Conservation (phyloP, 441 rosid species). For the Corymbia citriodora region DNA sequence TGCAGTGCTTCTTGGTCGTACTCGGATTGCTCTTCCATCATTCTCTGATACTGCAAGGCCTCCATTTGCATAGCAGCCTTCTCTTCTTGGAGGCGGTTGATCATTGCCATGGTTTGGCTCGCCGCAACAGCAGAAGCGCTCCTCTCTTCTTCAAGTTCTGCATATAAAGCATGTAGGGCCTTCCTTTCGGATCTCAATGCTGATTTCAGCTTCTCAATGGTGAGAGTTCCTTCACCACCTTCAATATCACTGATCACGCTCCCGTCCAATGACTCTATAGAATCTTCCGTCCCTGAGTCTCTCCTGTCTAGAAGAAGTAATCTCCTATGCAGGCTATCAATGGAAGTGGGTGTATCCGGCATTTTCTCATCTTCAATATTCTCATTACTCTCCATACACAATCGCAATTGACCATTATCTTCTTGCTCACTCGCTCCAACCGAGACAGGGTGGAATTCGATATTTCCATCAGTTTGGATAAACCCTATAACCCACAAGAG, state of each 20-base stretch:
- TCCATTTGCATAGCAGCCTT: constrained; percentile 99
- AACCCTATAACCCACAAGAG: not conserved
- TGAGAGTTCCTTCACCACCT: constrained; percentile 41
- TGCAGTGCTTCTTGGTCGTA: constrained; percentile 94
- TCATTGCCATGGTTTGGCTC: constrained; percentile 96
- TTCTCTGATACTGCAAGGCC: constrained; percentile 90
- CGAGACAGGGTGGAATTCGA: not conserved
- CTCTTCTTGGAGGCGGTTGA: constrained; percentile 90
- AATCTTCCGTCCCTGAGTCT: constrained; percentile 40
- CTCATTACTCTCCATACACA: constrained; percentile 29
- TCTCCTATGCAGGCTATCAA: constrained; percentile 46
- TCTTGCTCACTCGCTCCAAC: not conserved
- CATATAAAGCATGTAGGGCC: constrained; percentile 52
- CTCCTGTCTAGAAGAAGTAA: constrained; percentile 36
- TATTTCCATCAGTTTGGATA: not conserved
- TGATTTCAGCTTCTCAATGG: constrained; percentile 50
- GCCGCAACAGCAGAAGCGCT: constrained; percentile 91
- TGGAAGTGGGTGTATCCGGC: constrained; percentile 50
- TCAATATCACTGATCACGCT: constrained; percentile 37
- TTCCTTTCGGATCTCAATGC: constrained; percentile 61
- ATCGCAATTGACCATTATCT: not conserved
- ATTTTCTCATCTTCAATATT: constrained; percentile 44
- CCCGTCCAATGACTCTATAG: constrained; percentile 44
- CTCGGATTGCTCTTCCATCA: constrained; percentile 96
- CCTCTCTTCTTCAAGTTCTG: constrained; percentile 90